Percentiles rank a stretch among this genome's conserved stretches.
phyloP scores from a whole-genome alignment of 805 yeast species.

The Zygosaccharomyces rouxii region DNA sequence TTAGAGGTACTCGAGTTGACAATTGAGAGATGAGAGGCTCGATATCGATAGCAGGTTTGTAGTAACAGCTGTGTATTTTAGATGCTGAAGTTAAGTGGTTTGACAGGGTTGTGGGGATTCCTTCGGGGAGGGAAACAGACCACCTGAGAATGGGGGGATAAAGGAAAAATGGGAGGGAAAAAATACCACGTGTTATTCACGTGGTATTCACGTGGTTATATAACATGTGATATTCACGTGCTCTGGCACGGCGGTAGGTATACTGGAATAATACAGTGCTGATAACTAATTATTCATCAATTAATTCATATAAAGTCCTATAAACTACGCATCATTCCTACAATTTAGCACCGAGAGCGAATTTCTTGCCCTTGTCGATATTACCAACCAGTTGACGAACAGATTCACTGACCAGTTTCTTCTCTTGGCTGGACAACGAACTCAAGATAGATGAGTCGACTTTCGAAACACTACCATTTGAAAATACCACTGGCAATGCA shows the following conservation, averaged over 20 bases:
- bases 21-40: not conserved
- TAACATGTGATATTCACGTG: not conserved
- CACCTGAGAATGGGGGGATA: not conserved
- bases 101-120: not conserved
- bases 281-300: no score
- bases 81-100: not conserved
- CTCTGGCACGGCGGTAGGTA: no score
- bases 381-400: slow-evolving; percentile 50
- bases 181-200: not conserved
- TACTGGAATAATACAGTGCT: no score
- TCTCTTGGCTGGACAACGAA: slow-evolving; percentile 45
- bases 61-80: not conserved
- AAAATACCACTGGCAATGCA: slow-evolving; percentile 57
- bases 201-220: not conserved
- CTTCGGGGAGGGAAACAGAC: not conserved
- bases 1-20: not conserved
- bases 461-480: slow-evolving; percentile 49
- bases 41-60: not conserved
- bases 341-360: slow-evolving; percentile 35
- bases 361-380: slow-evolving; percentile 55
- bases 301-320: no score
- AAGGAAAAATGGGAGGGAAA: not conserved
- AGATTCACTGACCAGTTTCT: slow-evolving; percentile 49
- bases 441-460: slow-evolving; percentile 49
- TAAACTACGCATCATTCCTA: slow-evolving; percentile 2